Conservation (phyloP, 768 basidiomycete genomes). For the Tricholoma saponaceum region DNA sequence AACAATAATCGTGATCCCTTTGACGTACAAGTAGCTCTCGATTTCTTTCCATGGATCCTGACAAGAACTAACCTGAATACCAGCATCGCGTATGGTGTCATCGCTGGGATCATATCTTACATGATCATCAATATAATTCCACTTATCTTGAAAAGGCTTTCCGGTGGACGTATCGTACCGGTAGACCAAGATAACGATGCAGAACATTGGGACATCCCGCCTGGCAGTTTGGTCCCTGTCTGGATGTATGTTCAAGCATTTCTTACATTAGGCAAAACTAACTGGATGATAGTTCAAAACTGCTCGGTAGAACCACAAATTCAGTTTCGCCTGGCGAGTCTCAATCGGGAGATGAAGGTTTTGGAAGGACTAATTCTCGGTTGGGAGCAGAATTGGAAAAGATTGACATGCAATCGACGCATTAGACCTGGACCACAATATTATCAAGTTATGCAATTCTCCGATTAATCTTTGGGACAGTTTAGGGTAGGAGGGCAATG, state of each 20-base stretch:
- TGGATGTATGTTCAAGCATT: slow-evolving; percentile 55
- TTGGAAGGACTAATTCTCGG: background rate
- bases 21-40: slow-evolving; percentile 60
- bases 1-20: slow-evolving; percentile 73
- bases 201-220: slow-evolving; percentile 69
- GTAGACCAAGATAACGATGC: slow-evolving; percentile 59
- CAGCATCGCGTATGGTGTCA: slow-evolving; percentile 88
- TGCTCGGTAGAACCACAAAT: background rate
- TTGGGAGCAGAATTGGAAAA: background rate
- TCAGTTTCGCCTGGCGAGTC: background rate
- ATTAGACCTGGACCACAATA: no score
- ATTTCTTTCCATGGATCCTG: background rate
- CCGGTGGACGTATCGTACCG: slow-evolving; percentile 55
- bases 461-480: no score
- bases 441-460: no score
- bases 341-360: background rate
- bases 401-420: background rate
- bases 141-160: slow-evolving; percentile 47
- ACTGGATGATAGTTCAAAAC: background rate
- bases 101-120: slow-evolving; percentile 71
- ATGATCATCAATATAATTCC: slow-evolving; percentile 70
- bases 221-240: slow-evolving; percentile 59
- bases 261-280: background rate
- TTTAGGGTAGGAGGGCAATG: no score
- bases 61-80: slow-evolving; percentile 2